Percentiles rank a stretch among this genome's conserved stretches.
Conservation (phyloP, 768 basidiomycete species). For the Aureoboletus auriporus region DNA sequence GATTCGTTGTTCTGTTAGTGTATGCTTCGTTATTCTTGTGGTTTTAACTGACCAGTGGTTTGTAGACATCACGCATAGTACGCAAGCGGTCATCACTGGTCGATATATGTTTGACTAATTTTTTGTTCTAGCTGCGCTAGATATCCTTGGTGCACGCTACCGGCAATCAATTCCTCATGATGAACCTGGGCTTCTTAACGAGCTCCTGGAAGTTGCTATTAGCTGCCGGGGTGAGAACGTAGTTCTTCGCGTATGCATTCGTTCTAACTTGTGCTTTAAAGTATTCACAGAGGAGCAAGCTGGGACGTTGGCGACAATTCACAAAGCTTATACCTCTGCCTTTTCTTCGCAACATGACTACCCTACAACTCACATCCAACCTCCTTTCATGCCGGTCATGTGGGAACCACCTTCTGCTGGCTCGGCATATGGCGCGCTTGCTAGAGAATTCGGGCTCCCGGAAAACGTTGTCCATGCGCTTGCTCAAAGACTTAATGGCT, state of each 20-base stretch:
- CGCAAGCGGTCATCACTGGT: background rate
- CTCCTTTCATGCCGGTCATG: constrained; percentile 17
- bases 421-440: constrained; percentile 48
- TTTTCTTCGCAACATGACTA: constrained; percentile 12
- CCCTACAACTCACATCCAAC: constrained; percentile 6
- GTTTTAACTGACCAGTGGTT: constrained; percentile 6
- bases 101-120: constrained; percentile 22
- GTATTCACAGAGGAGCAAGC: constrained; percentile 65
- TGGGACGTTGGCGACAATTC: constrained; percentile 42
- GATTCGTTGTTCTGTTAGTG: constrained; percentile 66
- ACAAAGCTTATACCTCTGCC: constrained; percentile 27
- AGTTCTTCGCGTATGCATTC: too few relatives aligned
- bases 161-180: constrained; percentile 31
- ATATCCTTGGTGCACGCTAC: constrained; percentile 53
- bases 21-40: background rate
- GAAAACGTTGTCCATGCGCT: constrained; percentile 64
- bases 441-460: constrained; percentile 72
- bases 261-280: constrained; percentile 40
- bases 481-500: constrained; percentile 47
- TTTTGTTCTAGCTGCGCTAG: constrained; percentile 42
- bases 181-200: constrained; percentile 41
- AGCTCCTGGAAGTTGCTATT: constrained; percentile 43
- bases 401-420: constrained; percentile 13
- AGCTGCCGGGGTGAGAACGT: constrained; percentile 50
- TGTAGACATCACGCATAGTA: constrained; percentile 36